Evolutionary conservation across 768 basidiomycete genomes (phyloP).

Genomic region (Leccinum sublutescens): DNA sequence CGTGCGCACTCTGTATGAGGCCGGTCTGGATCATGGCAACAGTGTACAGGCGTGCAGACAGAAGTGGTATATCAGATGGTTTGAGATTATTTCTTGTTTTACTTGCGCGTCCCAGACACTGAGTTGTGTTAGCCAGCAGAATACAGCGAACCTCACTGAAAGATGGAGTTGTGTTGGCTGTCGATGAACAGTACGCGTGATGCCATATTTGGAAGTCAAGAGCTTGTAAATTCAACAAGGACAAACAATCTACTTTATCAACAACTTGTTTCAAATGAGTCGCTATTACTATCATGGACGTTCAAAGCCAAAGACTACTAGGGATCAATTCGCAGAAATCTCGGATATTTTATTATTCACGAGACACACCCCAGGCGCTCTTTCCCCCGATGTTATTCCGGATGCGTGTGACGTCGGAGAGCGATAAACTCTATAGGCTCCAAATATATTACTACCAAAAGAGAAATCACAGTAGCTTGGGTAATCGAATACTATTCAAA

Average conservation of each 20-base stretch:
- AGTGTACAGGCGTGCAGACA: neutral
- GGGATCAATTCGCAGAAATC: neutral
- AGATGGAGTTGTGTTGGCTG: neutral
- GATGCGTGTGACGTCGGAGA: neutral
- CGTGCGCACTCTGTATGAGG: slow-evolving; percentile 74
- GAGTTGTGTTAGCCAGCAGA: neutral
- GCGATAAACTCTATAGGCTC: neutral
- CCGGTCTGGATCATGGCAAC: slow-evolving; percentile 71
- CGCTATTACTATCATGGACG: neutral
- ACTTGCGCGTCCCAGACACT: neutral
- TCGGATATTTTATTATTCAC: neutral
- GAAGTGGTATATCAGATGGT: neutral
- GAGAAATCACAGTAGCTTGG: too few species aligned
- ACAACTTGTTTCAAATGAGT: neutral
- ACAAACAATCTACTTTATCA: slow-evolving; percentile 7
- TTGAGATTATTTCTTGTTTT: neutral
- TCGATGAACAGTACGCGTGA: neutral
- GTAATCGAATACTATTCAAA: neutral
- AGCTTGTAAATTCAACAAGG: slow-evolving; percentile 21
- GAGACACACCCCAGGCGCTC: neutral
- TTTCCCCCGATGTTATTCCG: slow-evolving; percentile 1
- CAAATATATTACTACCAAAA: neutral
- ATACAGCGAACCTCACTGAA: neutral
- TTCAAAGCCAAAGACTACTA: neutral
- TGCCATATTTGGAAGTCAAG: slow-evolving; percentile 7